These are phyloP conservation scores for Fusarium stilboides DNA, from an alignment of 2,329 filamentous ascomycete species.

Conservation along the genomic window DNA sequence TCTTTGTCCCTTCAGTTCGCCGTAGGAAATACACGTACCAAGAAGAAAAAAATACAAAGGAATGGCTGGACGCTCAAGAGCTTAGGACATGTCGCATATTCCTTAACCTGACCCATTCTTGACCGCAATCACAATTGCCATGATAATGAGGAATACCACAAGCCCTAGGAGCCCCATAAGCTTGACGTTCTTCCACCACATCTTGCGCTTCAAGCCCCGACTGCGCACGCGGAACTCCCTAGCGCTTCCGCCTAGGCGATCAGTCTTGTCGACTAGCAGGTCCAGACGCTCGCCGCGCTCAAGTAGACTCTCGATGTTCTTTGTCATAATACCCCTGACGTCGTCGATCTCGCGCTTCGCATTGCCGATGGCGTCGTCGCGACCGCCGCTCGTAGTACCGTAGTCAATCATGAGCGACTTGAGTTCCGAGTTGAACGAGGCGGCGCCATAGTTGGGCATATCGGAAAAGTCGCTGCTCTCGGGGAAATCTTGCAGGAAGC, in stretches of 20 bases:
- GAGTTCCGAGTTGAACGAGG: slow-evolving; percentile 85
- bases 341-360: slow-evolving; percentile 93
- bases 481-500: slow-evolving; percentile 82
- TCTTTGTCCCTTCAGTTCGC: slow-evolving; percentile 42
- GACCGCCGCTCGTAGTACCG: slow-evolving; percentile 81
- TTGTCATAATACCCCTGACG: slow-evolving; percentile 92
- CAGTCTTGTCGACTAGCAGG: slow-evolving; percentile 95
- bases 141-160: slow-evolving; percentile 73
- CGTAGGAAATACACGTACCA: slow-evolving; percentile 42
- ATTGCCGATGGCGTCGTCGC: slow-evolving; percentile 85
- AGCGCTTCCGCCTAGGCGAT: slow-evolving; percentile 88
- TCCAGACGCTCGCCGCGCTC: slow-evolving; percentile 95
- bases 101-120: slow-evolving; percentile 58
- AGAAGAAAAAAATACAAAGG: slow-evolving; percentile 40
- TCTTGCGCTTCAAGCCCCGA: slow-evolving; percentile 86
- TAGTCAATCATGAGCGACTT: slow-evolving; percentile 86
- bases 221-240: slow-evolving; percentile 92
- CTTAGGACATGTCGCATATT: slow-evolving; percentile 6
- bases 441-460: slow-evolving; percentile 91
- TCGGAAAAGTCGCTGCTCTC: slow-evolving; percentile 78
- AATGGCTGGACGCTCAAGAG: slow-evolving; percentile 25
- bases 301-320: slow-evolving; percentile 91
- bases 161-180: slow-evolving; percentile 85
- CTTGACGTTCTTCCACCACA: slow-evolving; percentile 99
- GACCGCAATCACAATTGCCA: slow-evolving; percentile 69